Conservation (phyloP, 2,329 filamentous ascomycete genomes). For the Zasmidium citrigriseum region DNA sequence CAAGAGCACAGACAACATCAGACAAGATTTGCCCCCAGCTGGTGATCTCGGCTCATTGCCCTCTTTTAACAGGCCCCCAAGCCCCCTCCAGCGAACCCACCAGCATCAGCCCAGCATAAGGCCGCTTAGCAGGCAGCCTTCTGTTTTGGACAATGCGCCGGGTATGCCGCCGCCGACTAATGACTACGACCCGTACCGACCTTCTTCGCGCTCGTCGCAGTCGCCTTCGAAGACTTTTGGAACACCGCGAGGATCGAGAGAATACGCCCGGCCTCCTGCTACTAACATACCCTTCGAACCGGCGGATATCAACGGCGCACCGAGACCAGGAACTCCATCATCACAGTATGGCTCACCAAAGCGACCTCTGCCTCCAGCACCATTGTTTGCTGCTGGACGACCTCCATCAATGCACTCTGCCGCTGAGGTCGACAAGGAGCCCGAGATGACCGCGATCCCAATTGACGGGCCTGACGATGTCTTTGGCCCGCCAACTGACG, state of each 20-base stretch:
- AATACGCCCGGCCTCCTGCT: conserved; percentile 72
- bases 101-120: conserved; percentile 43
- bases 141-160: conserved; percentile 53
- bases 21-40: conserved; percentile 16
- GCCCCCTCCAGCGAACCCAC: conserved; percentile 49
- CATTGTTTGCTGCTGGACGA: conserved; percentile 68
- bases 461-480: conserved; percentile 59
- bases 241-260: conserved; percentile 50
- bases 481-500: conserved; percentile 65
- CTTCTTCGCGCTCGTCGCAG: conserved; percentile 55
- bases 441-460: conserved; percentile 71
- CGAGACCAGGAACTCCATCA: conserved; percentile 85
- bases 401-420: conserved; percentile 43
- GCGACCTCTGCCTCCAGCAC: conserved; percentile 83
- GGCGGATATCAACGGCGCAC: conserved; percentile 83
- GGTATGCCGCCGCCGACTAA: conserved; percentile 60
- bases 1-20: conserved; percentile 28
- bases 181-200: conserved; percentile 63
- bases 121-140: conserved; percentile 50
- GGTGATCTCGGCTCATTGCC: conserved; percentile 31
- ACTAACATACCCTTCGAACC: conserved; percentile 78
- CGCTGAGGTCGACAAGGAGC: conserved; percentile 39
- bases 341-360: conserved; percentile 86
- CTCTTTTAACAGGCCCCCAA: conserved; percentile 40
- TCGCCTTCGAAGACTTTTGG: conserved; percentile 44